A percentile compares a stretch with the other conserved stretches of the same genome.
Evolutionary conservation across 2,329 filamentous ascomycete genomes (phyloP).

Genomic region (Aspergillus ustus): DNA sequence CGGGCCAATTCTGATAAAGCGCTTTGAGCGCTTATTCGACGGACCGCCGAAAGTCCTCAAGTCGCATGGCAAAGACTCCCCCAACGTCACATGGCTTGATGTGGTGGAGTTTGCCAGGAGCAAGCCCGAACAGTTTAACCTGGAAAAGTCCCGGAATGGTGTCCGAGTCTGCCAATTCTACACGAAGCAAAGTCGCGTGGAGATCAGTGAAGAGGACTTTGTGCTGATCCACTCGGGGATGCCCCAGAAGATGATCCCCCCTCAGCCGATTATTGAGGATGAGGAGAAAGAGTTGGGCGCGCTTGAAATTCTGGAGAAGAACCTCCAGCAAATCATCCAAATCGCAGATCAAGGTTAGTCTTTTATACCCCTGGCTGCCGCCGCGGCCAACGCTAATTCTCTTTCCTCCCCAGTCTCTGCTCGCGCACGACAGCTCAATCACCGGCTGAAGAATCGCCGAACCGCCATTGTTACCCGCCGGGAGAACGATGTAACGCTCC

Average conservation of each 20-base stretch:
- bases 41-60: slow-evolving; percentile 72
- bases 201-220: slow-evolving; percentile 88
- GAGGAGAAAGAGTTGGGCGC: slow-evolving; percentile 84
- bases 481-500: slow-evolving; percentile 47
- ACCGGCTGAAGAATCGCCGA: slow-evolving; percentile 75
- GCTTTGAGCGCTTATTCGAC: slow-evolving; percentile 85
- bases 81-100: slow-evolving; percentile 78
- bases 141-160: slow-evolving; percentile 71
- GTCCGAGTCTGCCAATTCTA: slow-evolving; percentile 78
- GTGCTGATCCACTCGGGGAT: slow-evolving; percentile 81
- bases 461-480: slow-evolving; percentile 72
- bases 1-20: slow-evolving; percentile 80
- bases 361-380: neutral
- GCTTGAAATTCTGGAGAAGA: slow-evolving; percentile 80
- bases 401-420: slow-evolving; percentile 59
- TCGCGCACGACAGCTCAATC: slow-evolving; percentile 77
- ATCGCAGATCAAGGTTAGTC: slow-evolving; percentile 73
- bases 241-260: slow-evolving; percentile 79
- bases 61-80: slow-evolving; percentile 64
- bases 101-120: slow-evolving; percentile 82
- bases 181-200: slow-evolving; percentile 78
- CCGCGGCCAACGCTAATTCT: neutral
- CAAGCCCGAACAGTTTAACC: slow-evolving; percentile 76
- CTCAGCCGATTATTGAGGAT: slow-evolving; percentile 81
- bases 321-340: slow-evolving; percentile 76